Evolutionary conservation across 257 asterid species (phyloP).

Genomic region (Anisodus tanguticus): DNA sequence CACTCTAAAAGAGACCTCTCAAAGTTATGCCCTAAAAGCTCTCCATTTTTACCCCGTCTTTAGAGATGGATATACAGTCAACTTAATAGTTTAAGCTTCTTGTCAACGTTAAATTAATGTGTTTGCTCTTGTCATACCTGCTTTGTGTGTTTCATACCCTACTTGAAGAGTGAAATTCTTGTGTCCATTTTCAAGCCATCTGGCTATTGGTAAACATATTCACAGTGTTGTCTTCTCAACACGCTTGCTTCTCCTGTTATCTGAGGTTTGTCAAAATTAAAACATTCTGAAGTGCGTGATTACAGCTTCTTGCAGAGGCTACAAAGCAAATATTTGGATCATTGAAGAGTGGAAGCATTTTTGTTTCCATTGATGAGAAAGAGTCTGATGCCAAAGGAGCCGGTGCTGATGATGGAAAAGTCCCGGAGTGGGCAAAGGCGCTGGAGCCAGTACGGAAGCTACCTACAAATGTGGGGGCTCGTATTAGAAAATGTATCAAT

Average conservation of each 20-base stretch:
- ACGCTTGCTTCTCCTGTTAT: slow-evolving; percentile 4
- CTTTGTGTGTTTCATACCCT: slow-evolving; percentile 18
- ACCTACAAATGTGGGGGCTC: slow-evolving; percentile 98
- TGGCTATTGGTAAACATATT: slow-evolving; percentile 6
- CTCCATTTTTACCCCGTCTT: not conserved
- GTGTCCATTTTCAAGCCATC: slow-evolving; percentile 3
- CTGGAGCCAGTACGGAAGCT: slow-evolving; percentile 96
- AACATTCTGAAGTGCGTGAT: slow-evolving; percentile 38
- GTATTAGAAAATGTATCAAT: slow-evolving; percentile 74
- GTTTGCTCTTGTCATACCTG: slow-evolving; percentile 14
- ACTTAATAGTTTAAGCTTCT: not conserved
- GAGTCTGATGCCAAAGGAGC: slow-evolving; percentile 48
- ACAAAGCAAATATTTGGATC: slow-evolving; percentile 75
- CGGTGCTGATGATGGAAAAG: slow-evolving; percentile 49
- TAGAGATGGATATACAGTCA: not conserved
- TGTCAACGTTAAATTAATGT: not conserved
- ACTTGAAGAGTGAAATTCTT: not conserved
- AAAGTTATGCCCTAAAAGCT: not conserved
- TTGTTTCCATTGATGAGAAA: slow-evolving; percentile 50
- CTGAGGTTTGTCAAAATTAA: not conserved
- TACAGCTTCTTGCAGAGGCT: slow-evolving; percentile 94
- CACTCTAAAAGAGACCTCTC: not conserved
- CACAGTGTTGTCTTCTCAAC: slow-evolving; percentile 11
- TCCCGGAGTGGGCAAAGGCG: slow-evolving; percentile 89
- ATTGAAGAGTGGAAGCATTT: slow-evolving; percentile 54